Evolutionary conservation across 1,284 basidiomycete species (phyloP).

Genomic region (Dichomitus squalens): DNA sequence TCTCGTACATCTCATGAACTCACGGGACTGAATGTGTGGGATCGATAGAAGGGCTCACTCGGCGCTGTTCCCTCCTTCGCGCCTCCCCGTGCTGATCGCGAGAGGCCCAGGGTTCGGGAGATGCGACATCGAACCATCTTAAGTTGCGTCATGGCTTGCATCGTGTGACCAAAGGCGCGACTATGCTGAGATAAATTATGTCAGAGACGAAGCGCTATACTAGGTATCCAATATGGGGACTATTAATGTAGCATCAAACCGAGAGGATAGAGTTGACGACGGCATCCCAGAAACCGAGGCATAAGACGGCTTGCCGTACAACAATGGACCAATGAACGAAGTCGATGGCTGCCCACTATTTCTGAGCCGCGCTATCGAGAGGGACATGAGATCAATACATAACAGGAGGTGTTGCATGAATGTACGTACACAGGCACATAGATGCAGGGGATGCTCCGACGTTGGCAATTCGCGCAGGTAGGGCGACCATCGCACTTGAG

Average conservation of each 20-base stretch:
- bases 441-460: slow-evolving; percentile 32
- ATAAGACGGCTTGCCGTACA: slow-evolving; percentile 7
- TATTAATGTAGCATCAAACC: slow-evolving; percentile 16
- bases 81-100: slow-evolving; percentile 16
- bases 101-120: slow-evolving; percentile 1
- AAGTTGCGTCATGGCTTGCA: slow-evolving; percentile 10
- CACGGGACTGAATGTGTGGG: slow-evolving; percentile 4
- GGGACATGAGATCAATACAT: neutral
- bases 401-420: neutral
- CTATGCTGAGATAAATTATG: slow-evolving; percentile 17
- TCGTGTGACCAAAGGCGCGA: neutral
- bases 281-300: slow-evolving; percentile 7
- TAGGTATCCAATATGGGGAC: slow-evolving; percentile 12
- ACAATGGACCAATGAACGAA: slow-evolving; percentile 1
- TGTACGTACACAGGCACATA: slow-evolving; percentile 35
- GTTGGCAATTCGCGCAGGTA: slow-evolving; percentile 35
- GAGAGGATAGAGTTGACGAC: neutral
- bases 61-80: slow-evolving; percentile 1
- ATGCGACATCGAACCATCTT: neutral
- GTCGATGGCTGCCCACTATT: neutral
- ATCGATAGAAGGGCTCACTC: slow-evolving; percentile 12
- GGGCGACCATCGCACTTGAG: slow-evolving; percentile 36
- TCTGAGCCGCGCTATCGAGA: slow-evolving; percentile 11
- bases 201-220: slow-evolving; percentile 8
- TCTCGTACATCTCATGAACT: neutral